phyloP scores from a whole-genome alignment of 495 filamentous ascomycete species.

The Aspergillus campestris region DNA sequence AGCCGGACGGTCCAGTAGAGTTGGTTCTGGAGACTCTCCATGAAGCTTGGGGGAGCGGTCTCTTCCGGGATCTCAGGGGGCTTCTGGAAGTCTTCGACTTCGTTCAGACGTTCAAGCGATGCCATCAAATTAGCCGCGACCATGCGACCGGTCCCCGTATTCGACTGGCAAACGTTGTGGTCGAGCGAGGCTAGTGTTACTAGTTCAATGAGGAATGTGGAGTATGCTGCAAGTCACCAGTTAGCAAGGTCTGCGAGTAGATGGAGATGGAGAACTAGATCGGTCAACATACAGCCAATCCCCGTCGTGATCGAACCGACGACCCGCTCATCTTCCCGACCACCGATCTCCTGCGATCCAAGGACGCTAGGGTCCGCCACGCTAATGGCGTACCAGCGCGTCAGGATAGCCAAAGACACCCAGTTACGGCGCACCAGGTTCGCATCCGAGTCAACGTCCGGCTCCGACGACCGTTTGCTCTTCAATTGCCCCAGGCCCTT shows the following conservation, averaged over 20 bases:
- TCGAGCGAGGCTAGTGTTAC: constrained; percentile 29
- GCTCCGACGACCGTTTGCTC: constrained; percentile 24
- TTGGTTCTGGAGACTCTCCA: constrained; percentile 50
- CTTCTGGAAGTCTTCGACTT: constrained; percentile 31
- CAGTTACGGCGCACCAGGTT: constrained; percentile 63
- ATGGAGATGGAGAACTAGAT: neutral
- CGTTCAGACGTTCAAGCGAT: constrained; percentile 31
- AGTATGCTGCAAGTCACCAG: constrained; percentile 27
- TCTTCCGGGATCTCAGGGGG: constrained; percentile 24
- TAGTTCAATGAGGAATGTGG: constrained; percentile 35
- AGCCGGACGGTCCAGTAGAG: constrained; percentile 68
- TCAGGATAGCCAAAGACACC: constrained; percentile 65
- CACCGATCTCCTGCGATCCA: constrained; percentile 36
- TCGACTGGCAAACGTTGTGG: constrained; percentile 33
- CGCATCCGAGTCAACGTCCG: constrained; percentile 61
- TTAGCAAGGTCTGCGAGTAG: constrained; percentile 7
- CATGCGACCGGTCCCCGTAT: constrained; percentile 32
- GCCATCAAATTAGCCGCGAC: constrained; percentile 30
- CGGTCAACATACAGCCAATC: constrained; percentile 54
- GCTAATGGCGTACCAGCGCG: constrained; percentile 67
- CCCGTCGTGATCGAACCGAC: constrained; percentile 57
- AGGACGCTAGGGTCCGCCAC: constrained; percentile 56
- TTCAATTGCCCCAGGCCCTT: constrained; percentile 34
- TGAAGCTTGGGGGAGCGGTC: constrained; percentile 21
- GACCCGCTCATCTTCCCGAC: constrained; percentile 54